phyloP scores from a whole-genome alignment of 805 yeast genomes.

The Nakazawaea pomicola region DNA sequence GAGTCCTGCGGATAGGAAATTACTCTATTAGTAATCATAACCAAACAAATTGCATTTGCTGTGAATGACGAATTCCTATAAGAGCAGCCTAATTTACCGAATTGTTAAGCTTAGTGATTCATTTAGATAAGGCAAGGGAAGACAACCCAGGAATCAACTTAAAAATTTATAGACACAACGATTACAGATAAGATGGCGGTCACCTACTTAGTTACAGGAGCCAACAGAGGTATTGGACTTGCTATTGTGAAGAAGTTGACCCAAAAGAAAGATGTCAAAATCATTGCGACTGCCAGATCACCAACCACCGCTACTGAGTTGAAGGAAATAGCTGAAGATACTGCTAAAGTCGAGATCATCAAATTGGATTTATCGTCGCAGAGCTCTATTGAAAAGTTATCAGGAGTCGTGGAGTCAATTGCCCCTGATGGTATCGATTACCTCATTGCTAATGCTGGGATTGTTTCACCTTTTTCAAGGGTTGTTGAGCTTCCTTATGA shows the following conservation, averaged over 20 bases:
- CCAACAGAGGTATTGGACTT: conserved; percentile 38
- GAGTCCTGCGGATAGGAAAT: too few species aligned
- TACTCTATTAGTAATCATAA: too few species aligned
- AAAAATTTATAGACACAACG: too few species aligned
- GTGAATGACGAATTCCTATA: too few species aligned
- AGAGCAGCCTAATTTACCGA: too few species aligned
- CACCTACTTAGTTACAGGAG: conserved; percentile 15
- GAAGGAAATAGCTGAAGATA: background rate
- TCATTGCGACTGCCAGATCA: conserved; percentile 19
- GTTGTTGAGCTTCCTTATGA: conserved; percentile 22
- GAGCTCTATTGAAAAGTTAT: conserved; percentile 9
- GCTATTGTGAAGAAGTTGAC: conserved; percentile 25
- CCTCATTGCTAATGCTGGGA: conserved; percentile 10
- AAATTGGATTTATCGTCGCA: conserved; percentile 9
- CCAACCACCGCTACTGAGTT: background rate
- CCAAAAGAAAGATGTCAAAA: conserved; percentile 15
- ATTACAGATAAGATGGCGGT: background rate
- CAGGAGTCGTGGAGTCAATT: conserved; percentile 1
- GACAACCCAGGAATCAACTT: too few species aligned
- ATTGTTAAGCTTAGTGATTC: too few species aligned
- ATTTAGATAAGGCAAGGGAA: too few species aligned
- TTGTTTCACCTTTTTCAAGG: background rate
- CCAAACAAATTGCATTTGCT: too few species aligned
- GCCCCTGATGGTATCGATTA: conserved; percentile 13
- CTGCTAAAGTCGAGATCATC: conserved; percentile 7